Conservation (phyloP, 306 rosid species). For the Cicer judaicum region DNA sequence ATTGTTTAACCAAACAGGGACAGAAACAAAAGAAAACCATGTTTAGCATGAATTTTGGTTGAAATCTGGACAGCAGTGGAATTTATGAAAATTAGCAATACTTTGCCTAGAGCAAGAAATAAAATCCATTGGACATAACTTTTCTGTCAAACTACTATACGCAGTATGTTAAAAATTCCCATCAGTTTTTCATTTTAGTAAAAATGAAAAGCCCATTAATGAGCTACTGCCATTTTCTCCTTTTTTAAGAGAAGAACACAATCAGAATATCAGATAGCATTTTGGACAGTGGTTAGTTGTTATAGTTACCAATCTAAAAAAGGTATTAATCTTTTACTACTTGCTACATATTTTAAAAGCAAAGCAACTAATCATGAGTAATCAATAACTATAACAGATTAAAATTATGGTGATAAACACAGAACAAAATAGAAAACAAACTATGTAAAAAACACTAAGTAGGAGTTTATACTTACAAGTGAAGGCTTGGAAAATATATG, state of each 20-base stretch:
- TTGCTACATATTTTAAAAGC: background rate
- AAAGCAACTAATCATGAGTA: conserved; percentile 2
- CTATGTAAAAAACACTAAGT: conserved; percentile 24
- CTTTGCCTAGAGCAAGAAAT: conserved; percentile 1
- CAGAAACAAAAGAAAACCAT: background rate
- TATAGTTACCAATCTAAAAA: conserved; percentile 16
- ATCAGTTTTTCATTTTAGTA: conserved; percentile 7
- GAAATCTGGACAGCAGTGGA: background rate
- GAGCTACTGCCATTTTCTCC: conserved; percentile 19
- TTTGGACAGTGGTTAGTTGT: conserved; percentile 4
- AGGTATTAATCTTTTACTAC: conserved; percentile 17
- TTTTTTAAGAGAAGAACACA: conserved; percentile 4
- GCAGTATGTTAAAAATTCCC: conserved; percentile 2
- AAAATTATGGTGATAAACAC: conserved; percentile 25
- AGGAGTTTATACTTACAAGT: conserved; percentile 70
- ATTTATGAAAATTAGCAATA: conserved; percentile 5
- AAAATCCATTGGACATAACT: background rate
- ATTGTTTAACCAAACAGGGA: background rate
- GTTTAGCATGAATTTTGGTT: background rate
- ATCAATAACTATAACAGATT: background rate
- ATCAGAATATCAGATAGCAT: conserved; percentile 17
- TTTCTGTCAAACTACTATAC: background rate
- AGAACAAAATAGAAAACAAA: background rate
- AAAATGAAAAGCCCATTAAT: background rate
- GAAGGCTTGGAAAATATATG: conserved; percentile 91